phyloP scores from a whole-genome alignment of 768 basidiomycete genomes.

The Collybia mongolica region DNA sequence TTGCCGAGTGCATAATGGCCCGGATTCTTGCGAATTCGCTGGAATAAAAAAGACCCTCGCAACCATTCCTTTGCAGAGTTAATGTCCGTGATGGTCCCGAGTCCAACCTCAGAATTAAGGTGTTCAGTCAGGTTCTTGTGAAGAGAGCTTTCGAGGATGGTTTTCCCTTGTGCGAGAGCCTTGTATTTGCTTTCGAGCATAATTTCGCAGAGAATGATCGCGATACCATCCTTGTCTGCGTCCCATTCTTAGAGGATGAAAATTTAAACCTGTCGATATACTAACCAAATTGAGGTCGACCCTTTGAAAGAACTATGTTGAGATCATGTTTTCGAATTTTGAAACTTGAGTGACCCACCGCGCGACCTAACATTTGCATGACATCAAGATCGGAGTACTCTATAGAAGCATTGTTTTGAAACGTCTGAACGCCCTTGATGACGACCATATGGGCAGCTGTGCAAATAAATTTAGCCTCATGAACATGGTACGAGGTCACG shows the following conservation, averaged over 20 bases:
- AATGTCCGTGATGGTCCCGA: conserved; percentile 76
- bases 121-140: conserved; percentile 87
- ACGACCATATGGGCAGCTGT: conserved; percentile 91
- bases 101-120: conserved; percentile 89
- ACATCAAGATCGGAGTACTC: conserved; percentile 94
- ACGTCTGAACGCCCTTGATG: conserved; percentile 87
- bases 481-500: background rate
- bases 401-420: conserved; percentile 60
- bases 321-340: background rate
- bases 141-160: conserved; percentile 81
- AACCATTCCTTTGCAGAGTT: conserved; percentile 81
- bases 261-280: background rate
- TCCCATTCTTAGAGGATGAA: background rate
- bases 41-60: conserved; percentile 80
- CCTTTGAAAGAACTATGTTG: conserved; percentile 39
- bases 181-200: conserved; percentile 73
- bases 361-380: conserved; percentile 95
- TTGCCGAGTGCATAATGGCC: conserved; percentile 67
- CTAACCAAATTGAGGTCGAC: conserved; percentile 87
- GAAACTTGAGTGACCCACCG: conserved; percentile 45
- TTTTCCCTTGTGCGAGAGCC: conserved; percentile 65
- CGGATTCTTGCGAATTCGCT: conserved; percentile 84
- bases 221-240: conserved; percentile 79
- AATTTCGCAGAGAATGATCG: conserved; percentile 79
- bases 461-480: background rate